Conservation (phyloP, 495 filamentous ascomycete genomes). For the Podospora conica region DNA sequence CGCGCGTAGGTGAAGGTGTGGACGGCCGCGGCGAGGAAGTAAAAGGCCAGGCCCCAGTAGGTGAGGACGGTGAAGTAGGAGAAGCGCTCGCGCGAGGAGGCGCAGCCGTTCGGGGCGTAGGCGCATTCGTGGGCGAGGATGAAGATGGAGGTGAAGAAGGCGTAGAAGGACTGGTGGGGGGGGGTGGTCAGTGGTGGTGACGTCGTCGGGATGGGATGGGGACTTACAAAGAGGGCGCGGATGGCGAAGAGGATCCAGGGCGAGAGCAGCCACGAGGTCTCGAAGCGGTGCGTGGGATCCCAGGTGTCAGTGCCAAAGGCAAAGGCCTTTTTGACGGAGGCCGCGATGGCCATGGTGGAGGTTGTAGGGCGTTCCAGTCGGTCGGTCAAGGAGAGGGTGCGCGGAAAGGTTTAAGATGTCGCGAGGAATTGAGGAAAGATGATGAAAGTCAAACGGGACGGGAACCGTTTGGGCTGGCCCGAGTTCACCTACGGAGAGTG, state of each 20-base stretch:
- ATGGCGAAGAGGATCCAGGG: conserved; percentile 52
- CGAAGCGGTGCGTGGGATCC: conserved; percentile 59
- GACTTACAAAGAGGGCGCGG: conserved; percentile 52
- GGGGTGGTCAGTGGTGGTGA: background rate
- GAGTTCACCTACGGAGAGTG: background rate
- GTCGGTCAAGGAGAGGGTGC: background rate
- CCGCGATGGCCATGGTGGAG: conserved; percentile 9
- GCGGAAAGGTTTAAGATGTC: background rate
- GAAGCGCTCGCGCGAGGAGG: conserved; percentile 47
- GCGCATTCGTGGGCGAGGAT: conserved; percentile 54
- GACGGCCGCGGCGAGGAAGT: conserved; percentile 55
- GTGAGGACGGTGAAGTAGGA: conserved; percentile 74
- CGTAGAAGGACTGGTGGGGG: conserved; percentile 51
- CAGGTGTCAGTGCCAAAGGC: conserved; percentile 40
- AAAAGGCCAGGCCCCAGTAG: conserved; percentile 78
- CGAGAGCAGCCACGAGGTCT: conserved; percentile 71
- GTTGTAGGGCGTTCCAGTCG: background rate
- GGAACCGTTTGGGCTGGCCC: background rate
- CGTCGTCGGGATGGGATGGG: background rate
- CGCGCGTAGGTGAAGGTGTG: conserved; percentile 64
- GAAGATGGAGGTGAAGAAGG: conserved; percentile 64
- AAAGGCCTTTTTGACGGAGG: conserved; percentile 19
- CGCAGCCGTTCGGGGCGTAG: conserved; percentile 22
- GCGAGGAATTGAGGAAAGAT: background rate
- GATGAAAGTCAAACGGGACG: background rate